Evolutionary conservation across 2,329 filamentous ascomycete species (phyloP).

Genomic region (Aureobasidium uvarum): DNA sequence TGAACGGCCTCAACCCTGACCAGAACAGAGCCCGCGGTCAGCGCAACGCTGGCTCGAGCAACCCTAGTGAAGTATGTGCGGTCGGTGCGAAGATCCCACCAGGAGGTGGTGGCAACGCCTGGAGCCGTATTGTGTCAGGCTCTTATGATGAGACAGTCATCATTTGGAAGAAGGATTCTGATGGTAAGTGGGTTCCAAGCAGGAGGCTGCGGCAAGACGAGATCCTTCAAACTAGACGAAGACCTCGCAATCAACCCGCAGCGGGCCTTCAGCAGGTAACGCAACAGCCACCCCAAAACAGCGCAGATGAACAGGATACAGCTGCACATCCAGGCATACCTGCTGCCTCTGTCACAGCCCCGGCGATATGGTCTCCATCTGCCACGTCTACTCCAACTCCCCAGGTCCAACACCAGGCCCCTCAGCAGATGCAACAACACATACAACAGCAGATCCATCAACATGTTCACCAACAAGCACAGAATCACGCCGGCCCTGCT

Average conservation of each 20-base stretch:
- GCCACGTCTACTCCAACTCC: neutral
- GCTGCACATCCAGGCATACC: neutral
- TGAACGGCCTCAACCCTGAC: constrained; percentile 44
- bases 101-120: constrained; percentile 82
- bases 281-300: constrained; percentile 20
- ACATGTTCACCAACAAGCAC: constrained; percentile 41
- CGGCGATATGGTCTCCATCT: neutral
- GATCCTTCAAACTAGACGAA: constrained; percentile 23
- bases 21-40: constrained; percentile 38
- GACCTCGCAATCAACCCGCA: constrained; percentile 11
- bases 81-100: constrained; percentile 85
- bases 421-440: neutral
- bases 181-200: constrained; percentile 78
- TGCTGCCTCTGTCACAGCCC: neutral
- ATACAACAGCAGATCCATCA: neutral
- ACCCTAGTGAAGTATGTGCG: constrained; percentile 72
- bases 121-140: constrained; percentile 93
- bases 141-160: constrained; percentile 96
- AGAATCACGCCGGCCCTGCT: constrained; percentile 29
- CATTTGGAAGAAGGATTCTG: constrained; percentile 80
- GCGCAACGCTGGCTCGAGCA: constrained; percentile 68
- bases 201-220: constrained; percentile 53
- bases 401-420: neutral
- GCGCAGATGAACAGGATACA: constrained; percentile 1
- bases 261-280: constrained; percentile 29